Conservation (phyloP, 805 yeast species). For the Kodamaea neixiangensis region DNA sequence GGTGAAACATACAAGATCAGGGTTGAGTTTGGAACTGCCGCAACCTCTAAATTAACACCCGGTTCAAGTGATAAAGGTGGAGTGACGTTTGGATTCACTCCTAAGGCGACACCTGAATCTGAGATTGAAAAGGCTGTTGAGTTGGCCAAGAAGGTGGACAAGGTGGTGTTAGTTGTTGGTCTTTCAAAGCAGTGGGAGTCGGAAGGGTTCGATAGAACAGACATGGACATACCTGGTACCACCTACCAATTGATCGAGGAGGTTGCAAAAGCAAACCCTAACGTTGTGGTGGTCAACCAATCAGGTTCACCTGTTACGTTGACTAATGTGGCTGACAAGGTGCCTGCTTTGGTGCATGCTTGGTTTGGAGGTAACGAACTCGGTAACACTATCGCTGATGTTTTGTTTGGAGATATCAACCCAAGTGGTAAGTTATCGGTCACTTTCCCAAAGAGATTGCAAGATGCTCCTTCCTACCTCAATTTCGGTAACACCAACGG, state of each 20-base stretch:
- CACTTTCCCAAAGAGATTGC: slow-evolving; percentile 51
- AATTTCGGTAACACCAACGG: slow-evolving; percentile 55
- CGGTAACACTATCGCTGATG: slow-evolving; percentile 63
- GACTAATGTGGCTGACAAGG: slow-evolving; percentile 47
- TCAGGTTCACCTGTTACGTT: slow-evolving; percentile 60
- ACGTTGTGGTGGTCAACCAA: slow-evolving; percentile 55
- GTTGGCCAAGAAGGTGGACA: slow-evolving; percentile 52
- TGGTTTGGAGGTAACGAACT: slow-evolving; percentile 61
- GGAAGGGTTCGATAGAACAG: slow-evolving; percentile 57
- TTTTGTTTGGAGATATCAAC: slow-evolving; percentile 57
- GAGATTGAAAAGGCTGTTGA: slow-evolving; percentile 44
- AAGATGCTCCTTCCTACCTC: slow-evolving; percentile 59
- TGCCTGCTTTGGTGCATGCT: slow-evolving; percentile 50
- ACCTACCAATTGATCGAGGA: slow-evolving; percentile 48
- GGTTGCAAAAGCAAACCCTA: slow-evolving; percentile 48
- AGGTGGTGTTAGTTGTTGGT: slow-evolving; percentile 54
- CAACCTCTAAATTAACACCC: slow-evolving; percentile 31
- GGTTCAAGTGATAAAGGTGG: slow-evolving; percentile 23
- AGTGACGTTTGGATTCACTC: slow-evolving; percentile 26
- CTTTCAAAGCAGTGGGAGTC: slow-evolving; percentile 57
- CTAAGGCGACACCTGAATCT: slow-evolving; percentile 20
- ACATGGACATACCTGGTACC: slow-evolving; percentile 52
- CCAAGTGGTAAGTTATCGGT: slow-evolving; percentile 62
- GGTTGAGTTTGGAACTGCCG: slow-evolving; percentile 53
- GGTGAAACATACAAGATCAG: slow-evolving; percentile 48